Evolutionary conservation across 2,329 filamentous ascomycete genomes (phyloP), one percentile per base, ranked within the genome.

Genomic region (Pestalotiopsis sp.): DNA sequence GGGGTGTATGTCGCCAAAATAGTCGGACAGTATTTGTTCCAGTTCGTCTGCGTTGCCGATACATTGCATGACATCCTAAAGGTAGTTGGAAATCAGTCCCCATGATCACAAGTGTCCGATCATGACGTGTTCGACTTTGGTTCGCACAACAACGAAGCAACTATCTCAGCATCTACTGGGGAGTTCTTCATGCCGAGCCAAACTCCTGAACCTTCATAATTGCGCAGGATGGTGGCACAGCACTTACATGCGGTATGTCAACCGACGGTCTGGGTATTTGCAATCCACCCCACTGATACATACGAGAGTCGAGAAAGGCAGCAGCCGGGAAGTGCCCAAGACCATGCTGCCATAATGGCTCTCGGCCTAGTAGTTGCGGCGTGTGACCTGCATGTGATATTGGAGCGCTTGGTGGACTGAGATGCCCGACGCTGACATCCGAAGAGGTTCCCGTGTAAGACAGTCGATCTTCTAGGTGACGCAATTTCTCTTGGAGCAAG

Each of bases 1-100:
- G 36, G 76, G 76, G 69, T 87, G 84, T 17, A 84, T 73, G 4
- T 81, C 82, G 25, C 70, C 70, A 68, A 86, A 86, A 71, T 84
- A 87, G 38, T 80, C 74, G 14, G 75, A 75, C 13, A 83, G 75
- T 57, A 80, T 76, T 14, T 76, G 76, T 69, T 83, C 78, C 17
- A 85, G 73, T 23, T 79, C 75, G 1, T 75, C 69, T 20, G 75
- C 78, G 65, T 79, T 78, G 61, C 81, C 82, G 2, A 86, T 74
- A 12, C 80, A 74, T 61, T 81, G 76, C 6, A 81, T 74, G 45
- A 83, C 78, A 67, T 82, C 80, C 78, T 81, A n/a, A 39, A 17
- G 38, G 7, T 14, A n/a, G 6, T 11, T 7, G 17, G 20, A 12
- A 27, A 31, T 14, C 31, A 65, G 65, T 65, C 69, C 38, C 59